Conservation (phyloP, 257 asterid species). For the Gentiana macrophylla region DNA sequence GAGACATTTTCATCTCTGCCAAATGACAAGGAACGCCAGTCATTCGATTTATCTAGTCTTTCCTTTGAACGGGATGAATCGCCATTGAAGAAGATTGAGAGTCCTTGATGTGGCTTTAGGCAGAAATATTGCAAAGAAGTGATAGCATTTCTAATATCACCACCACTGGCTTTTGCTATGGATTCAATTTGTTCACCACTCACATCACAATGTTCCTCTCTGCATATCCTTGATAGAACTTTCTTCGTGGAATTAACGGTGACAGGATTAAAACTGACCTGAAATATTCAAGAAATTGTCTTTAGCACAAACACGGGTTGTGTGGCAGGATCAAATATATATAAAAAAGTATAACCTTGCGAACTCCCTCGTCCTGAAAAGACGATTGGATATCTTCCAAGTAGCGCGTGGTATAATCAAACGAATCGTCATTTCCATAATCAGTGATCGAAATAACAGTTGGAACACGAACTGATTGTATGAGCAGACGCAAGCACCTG, state of each 20-base stretch:
- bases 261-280: constrained; percentile 81
- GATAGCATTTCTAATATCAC: constrained; percentile 86
- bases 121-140: constrained; percentile 78
- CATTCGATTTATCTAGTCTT: constrained; percentile 18
- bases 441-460: constrained; percentile 76
- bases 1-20: constrained; percentile 89
- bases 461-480: constrained; percentile 65
- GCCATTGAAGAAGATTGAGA: constrained; percentile 22
- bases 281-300: constrained; percentile 13
- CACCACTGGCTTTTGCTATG: constrained; percentile 79
- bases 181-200: constrained; percentile 56
- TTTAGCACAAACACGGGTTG: constrained; percentile 6
- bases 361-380: constrained; percentile 78
- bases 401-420: constrained; percentile 48
- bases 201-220: constrained; percentile 48
- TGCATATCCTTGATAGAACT: constrained; percentile 54
- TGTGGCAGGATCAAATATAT: neutral
- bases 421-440: constrained; percentile 52
- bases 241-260: constrained; percentile 63
- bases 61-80: constrained; percentile 18
- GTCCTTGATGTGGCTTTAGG: constrained; percentile 36
- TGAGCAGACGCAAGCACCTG: constrained; percentile 74
- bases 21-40: constrained; percentile 38
- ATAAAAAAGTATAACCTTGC: constrained; percentile 61
- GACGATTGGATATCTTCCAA: constrained; percentile 80